Evolutionary conservation across 1,284 basidiomycete genomes (phyloP), one percentile per base, ranked within the genome.

Genomic region (Pisolithus thermaeus): DNA sequence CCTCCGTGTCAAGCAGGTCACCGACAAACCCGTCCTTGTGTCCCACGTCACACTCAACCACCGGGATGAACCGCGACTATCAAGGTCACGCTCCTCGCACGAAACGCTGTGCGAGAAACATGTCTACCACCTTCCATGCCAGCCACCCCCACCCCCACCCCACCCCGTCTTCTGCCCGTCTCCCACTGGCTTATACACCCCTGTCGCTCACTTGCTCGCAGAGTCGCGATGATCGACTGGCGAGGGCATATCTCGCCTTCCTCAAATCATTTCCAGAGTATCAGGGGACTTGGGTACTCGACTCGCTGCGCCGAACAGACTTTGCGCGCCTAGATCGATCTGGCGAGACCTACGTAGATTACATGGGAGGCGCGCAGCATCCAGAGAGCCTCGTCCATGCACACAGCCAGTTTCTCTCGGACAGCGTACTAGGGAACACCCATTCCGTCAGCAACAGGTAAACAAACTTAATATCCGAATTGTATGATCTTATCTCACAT

Each of bases 371-470:
- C 32, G 79, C 79, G 49, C 61, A 90, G 32, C 88, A 88, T 59
- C 87, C 88, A 16, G 84, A 87, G 58, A 84, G 81, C 55, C 78
- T 90, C 32, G 76, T 90, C 54, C 76, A 73, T 41, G 77, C 79
- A 6, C 86, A 89, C 58, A 74, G 81, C 38, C 78, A 81, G 51
- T 87, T 89, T 62, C 74, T 91, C 35, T 78, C 74, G 37, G 72
- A 72, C 41, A 80, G 69, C 58, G 75, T 90, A 43, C 77, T 90
- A 57, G 89, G 88, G 7, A 91, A 91, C 63, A 90, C 88, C 0
- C 88, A 91, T 65, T 90, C 88, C 0, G 78, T 86, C 59, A 90
- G 80, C 65, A 83, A 84, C 54, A 84, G 84, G 87, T 84, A 61
- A 60, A 70, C 69, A 57, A 62, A 63, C 54, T 56, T 41, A 36